Evolutionary conservation across 1,284 basidiomycete species (phyloP).

Genomic region (Golubevia pallescens): DNA sequence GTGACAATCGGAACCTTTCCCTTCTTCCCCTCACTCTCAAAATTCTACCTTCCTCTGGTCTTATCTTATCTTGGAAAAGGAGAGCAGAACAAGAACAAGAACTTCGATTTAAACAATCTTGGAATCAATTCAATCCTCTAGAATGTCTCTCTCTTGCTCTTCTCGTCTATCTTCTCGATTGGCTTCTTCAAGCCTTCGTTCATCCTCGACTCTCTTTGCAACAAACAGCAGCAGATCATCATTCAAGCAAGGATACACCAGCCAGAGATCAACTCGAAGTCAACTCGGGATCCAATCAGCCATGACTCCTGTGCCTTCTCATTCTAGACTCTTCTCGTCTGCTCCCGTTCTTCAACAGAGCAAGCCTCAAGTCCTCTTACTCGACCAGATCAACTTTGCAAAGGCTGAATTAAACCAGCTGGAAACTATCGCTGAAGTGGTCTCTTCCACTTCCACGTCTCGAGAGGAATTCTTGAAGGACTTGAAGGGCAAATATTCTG

Average conservation of each 20-base stretch:
- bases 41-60: background rate
- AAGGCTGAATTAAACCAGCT: conserved; percentile 4
- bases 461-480: conserved; percentile 2
- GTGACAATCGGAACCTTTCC: too few relatives aligned
- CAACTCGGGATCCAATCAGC: background rate
- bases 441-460: conserved; percentile 5
- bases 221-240: background rate
- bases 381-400: too few relatives aligned
- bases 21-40: too few relatives aligned
- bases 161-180: background rate
- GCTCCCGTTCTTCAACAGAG: background rate
- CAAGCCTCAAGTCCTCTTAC: background rate
- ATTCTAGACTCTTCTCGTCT: background rate
- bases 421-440: conserved; percentile 3
- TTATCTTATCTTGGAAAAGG: background rate
- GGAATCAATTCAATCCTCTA: background rate
- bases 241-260: background rate
- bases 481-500: conserved; percentile 68
- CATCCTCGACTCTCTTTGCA: background rate
- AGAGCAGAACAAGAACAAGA: background rate
- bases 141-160: background rate
- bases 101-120: too few relatives aligned
- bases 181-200: background rate
- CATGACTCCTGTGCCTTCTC: background rate
- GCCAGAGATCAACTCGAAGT: too few relatives aligned